phyloP scores from a whole-genome alignment of 1,284 basidiomycete genomes.

The Athelia psychrophila region DNA sequence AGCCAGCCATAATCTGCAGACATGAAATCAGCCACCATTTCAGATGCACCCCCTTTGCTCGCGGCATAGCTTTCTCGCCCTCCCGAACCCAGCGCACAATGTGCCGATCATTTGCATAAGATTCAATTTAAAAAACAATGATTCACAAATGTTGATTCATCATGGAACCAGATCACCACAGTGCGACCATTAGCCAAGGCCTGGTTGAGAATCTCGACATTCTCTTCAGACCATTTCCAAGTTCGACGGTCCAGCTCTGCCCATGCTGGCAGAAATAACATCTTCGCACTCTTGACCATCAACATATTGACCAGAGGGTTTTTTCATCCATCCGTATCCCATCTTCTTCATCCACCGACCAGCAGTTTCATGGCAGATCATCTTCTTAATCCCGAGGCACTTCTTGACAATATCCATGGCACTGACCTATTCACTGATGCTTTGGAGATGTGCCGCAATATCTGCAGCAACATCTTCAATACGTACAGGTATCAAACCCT shows the following conservation, averaged over 20 bases:
- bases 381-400: constrained; percentile 10
- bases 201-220: not conserved
- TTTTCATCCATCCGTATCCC: constrained; percentile 16
- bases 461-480: constrained; percentile 17
- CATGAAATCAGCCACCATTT: constrained; percentile 34
- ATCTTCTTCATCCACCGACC: constrained; percentile 25
- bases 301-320: constrained; percentile 26
- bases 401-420: constrained; percentile 9
- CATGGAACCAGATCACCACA: constrained; percentile 25
- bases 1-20: constrained; percentile 28
- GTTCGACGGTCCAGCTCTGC: constrained; percentile 3
- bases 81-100: constrained; percentile 27
- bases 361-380: constrained; percentile 19
- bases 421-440: constrained; percentile 5
- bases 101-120: constrained; percentile 31
- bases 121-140: too few species aligned
- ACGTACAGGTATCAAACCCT: too few species aligned
- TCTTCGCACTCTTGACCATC: constrained; percentile 31
- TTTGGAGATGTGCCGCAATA: constrained; percentile 11
- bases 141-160: constrained; percentile 41
- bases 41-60: constrained; percentile 30
- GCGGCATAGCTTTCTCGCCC: constrained; percentile 15
- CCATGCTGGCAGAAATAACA: constrained; percentile 24
- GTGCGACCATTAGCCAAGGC: not conserved
- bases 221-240: constrained; percentile 1